Evolutionary conservation across 208 protist genomes (phyloP), one percentile per base, ranked within the genome.

Genomic region (Phytomonas serpens): DNA sequence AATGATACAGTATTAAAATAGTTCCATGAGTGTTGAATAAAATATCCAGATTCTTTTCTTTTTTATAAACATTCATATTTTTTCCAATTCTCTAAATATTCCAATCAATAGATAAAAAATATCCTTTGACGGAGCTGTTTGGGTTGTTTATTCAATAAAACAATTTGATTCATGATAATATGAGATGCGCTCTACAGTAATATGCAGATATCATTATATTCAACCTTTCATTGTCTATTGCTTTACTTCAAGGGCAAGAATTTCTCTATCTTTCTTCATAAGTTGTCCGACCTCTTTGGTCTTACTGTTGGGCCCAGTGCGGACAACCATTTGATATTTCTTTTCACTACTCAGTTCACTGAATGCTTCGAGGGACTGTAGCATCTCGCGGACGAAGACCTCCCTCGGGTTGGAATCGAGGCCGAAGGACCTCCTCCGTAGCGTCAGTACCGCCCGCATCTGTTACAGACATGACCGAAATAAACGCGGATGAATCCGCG

Each of bases 401-500:
- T 6, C 36, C 6, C 47, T n/a, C 67, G 2, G 68, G 72, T 37
- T 23, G 72, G 57, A 61, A 61, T 30, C n/a, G 64, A 33, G 36
- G 68, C n/a, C 16, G 64, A 37, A 34, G 52, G 64, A 51, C 29
- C 64, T 36, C n/a, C 30, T 42, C 47, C n/a, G 68, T 3, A 52
- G 69, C 37, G 51, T 69, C 32, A 16, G 65, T 32, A 68, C 51
- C 16, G 16, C 29, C 64, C 14, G 42, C 36, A 2, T 33, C 64
- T 14, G 69, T 66, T 23, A 34, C 61, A 29, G 79, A 57, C 4
- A 51, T 42, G 42, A 64, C 66, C 23, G 30, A 64, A 5, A 66
- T 68, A 0, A 74, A 78, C 40, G 75, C 79, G 23, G 85, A 90
- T 51, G 75, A 75, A 40, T 80, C 83, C 16, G 68, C 74, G 9